Evolutionary conservation across 768 basidiomycete genomes (phyloP).

Genomic region (Tylopilus sp.): DNA sequence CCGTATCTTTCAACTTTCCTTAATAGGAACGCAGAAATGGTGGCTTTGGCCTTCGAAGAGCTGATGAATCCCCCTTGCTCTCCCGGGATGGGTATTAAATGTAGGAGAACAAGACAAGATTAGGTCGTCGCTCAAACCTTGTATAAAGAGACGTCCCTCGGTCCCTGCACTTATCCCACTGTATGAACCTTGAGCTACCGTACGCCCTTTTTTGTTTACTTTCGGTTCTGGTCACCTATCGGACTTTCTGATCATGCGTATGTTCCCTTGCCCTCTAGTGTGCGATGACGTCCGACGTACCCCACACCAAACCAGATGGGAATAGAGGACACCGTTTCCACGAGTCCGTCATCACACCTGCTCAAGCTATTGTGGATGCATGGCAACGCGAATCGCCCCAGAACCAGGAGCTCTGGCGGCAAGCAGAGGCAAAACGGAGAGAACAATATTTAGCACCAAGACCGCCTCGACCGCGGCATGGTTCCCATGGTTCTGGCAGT

Average conservation of each 20-base stretch:
- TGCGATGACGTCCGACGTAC: constrained; percentile 36
- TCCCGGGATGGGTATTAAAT: constrained; percentile 27
- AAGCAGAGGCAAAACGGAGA: constrained; percentile 46
- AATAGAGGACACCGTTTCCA: constrained; percentile 27
- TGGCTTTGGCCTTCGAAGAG: constrained; percentile 20
- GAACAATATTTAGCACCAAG: constrained; percentile 42
- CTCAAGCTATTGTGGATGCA: constrained; percentile 63
- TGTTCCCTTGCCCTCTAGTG: constrained; percentile 27
- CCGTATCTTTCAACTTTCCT: constrained; percentile 34
- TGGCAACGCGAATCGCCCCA: constrained; percentile 64
- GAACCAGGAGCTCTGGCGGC: constrained; percentile 58
- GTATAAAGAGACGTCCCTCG: constrained; percentile 33
- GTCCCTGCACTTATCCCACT: constrained; percentile 29
- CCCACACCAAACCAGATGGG: constrained; percentile 33
- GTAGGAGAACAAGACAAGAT: constrained; percentile 32
- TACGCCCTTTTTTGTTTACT: constrained; percentile 33
- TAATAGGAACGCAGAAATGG: constrained; percentile 31
- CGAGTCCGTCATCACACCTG: constrained; percentile 41
- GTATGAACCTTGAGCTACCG: constrained; percentile 36
- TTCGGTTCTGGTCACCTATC: constrained; percentile 21
- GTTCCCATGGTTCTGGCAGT: constrained; percentile 33
- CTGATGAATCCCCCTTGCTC: constrained; percentile 15
- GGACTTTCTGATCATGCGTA: constrained; percentile 30
- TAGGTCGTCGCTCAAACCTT: constrained; percentile 29
- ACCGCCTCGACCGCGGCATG: constrained; percentile 32